phyloP scores from a whole-genome alignment of 768 basidiomycete genomes.

The Candolleomyces eurysporus region DNA sequence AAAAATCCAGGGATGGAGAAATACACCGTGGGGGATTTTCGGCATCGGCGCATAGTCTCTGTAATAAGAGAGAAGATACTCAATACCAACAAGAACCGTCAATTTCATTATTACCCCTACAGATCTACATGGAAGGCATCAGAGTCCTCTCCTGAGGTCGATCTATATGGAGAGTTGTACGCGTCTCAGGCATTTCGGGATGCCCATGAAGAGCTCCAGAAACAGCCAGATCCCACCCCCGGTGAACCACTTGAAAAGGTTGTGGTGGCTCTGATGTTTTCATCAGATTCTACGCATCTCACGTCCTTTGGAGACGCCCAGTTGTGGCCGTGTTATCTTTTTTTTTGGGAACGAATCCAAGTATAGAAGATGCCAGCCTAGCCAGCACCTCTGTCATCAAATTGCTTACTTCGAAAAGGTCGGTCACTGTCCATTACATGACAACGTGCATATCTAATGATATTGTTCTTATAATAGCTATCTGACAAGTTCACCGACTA shows the following conservation, averaged over 20 bases:
- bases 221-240: too few relatives aligned
- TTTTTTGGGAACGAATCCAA: slow-evolving; percentile 20
- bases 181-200: background rate
- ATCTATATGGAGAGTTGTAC: background rate
- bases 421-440: background rate
- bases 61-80: background rate
- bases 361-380: slow-evolving; percentile 12
- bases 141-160: background rate
- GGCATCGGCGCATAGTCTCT: background rate
- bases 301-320: slow-evolving; percentile 14
- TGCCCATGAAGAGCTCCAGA: slow-evolving; percentile 11
- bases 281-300: slow-evolving; percentile 18
- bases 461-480: slow-evolving; percentile 14
- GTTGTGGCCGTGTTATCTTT: slow-evolving; percentile 18
- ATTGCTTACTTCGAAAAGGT: slow-evolving; percentile 10
- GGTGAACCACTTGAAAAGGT: too few relatives aligned
- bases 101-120: background rate
- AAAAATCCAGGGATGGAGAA: background rate
- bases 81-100: background rate
- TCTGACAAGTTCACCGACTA: slow-evolving; percentile 20
- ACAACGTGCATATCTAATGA: too few relatives aligned
- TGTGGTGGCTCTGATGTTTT: slow-evolving; percentile 25
- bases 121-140: background rate
- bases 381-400: slow-evolving; percentile 11
- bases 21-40: background rate